Conservation (phyloP, 371 early-diverging fungal genomes). For the Mucor racemosus region DNA sequence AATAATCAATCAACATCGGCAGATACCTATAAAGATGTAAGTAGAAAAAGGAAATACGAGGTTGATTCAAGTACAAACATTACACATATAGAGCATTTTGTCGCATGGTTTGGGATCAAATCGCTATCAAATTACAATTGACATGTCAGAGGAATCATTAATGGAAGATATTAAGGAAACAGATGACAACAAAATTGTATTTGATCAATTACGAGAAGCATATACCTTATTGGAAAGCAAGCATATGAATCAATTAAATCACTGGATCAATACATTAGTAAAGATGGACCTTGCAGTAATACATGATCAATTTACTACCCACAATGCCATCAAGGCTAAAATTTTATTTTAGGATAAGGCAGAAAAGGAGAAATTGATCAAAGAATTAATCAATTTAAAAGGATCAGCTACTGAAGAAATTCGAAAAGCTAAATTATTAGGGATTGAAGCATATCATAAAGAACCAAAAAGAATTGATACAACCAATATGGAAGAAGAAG, state of each 20-base stretch:
- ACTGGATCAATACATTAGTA: conserved; percentile 58
- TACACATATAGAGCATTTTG: conserved; percentile 25
- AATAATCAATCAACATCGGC: not conserved
- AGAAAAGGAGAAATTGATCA: conserved; percentile 43
- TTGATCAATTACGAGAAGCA: conserved; percentile 65
- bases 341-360: conserved; percentile 30
- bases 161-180: conserved; percentile 61
- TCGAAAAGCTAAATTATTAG: conserved; percentile 59
- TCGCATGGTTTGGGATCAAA: conserved; percentile 67
- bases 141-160: conserved; percentile 53
- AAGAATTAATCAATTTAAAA: conserved; percentile 46
- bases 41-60: not conserved
- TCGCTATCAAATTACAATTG: conserved; percentile 64
- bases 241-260: conserved; percentile 48
- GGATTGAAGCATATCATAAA: conserved; percentile 31
- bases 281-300: conserved; percentile 48
- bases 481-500: conserved; percentile 30
- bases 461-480: not conserved
- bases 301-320: not conserved
- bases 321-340: not conserved
- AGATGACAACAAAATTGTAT: conserved; percentile 61
- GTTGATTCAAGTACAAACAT: not conserved
- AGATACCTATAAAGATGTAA: conserved; percentile 33
- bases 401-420: conserved; percentile 39
- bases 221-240: conserved; percentile 53